phyloP scores from a whole-genome alignment of 2,329 filamentous ascomycete species.

The Bretziella fagacearum region DNA sequence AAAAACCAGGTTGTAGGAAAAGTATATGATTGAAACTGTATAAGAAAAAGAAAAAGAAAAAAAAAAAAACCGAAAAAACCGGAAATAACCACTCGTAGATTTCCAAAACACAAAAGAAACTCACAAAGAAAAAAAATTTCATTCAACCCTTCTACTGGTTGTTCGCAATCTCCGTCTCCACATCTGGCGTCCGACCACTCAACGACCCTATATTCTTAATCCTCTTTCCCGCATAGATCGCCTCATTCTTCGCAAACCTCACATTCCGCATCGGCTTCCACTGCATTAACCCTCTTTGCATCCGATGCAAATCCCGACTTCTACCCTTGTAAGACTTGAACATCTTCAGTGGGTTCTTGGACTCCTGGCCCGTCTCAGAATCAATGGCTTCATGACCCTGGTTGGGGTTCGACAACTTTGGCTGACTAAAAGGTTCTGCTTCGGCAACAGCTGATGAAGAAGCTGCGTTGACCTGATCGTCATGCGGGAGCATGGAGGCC shows the following conservation, averaged over 20 bases:
- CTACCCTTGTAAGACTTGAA: conserved; percentile 48
- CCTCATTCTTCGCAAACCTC: conserved; percentile 76
- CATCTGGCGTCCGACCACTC: conserved; percentile 67
- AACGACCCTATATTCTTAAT: conserved; percentile 62
- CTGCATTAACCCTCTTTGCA: conserved; percentile 84
- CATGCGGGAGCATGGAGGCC: neutral
- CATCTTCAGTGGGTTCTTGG: conserved; percentile 37
- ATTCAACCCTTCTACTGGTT: no score
- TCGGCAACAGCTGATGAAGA: neutral
- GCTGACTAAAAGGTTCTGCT: conserved; percentile 30
- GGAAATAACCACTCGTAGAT: no score
- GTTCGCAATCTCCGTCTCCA: conserved; percentile 50
- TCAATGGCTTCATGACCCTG: conserved; percentile 19
- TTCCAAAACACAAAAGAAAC: no score
- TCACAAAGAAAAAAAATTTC: no score
- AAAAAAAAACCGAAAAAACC: neutral
- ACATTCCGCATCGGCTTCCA: conserved; percentile 80
- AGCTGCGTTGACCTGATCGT: no score
- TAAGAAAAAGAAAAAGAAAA: no score
- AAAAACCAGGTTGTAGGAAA: no score
- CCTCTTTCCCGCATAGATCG: conserved; percentile 58
- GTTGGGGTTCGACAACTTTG: conserved; percentile 19
- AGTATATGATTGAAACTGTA: no score
- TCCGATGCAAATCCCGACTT: conserved; percentile 62
- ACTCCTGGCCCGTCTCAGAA: conserved; percentile 21